Base-by-base conservation (phyloP, 805 yeast genomes). In the Metschnikowia sp. region DNA sequence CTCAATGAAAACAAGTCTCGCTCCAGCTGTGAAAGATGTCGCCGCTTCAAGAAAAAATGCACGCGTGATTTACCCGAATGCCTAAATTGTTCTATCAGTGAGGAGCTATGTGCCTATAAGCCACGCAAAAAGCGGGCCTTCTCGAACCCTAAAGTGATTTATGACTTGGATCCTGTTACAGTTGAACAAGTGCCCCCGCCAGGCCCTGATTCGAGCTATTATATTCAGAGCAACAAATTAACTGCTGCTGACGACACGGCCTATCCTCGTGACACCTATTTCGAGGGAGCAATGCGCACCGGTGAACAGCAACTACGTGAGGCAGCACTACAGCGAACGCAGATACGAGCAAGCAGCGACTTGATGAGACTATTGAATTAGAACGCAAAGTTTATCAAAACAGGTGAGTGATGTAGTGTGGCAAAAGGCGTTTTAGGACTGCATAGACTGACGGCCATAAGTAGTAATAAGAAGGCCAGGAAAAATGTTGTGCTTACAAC, bases 31-130 rank as follows among this genome's bases (percentile, higher is more conserved):
- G 45, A 59, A 18, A 55, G 70, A n/a, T 66, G 70, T 46, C 62
- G 68, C 10, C 58, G 61, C 39, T 61, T 55, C 45, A 65, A 65
- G 43, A 62, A 63, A 48, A 65, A 59, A 44, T 66, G 70, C 50
- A 57, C 68, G 7, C 52, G 70, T 19, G 55, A 51, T 13, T 50
- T 64, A 4, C 70, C 70, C 3, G 70, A 66, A 44, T 66, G 70
- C 45, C 42, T 55, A 26, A 63, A 62, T 45, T 66, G 70, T 42
- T 47, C 48, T 12, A 54, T 59, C 9, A 63, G 69, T 10, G 69
- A 65, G 18, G 67, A 64, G 35, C 44, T 64, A 28, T 66, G 70
- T 44, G 49, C 53, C 11, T 66, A 66, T 43, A 38, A 51, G 18
- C 61, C 63, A 4, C 46, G 64, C 48, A 53, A 63, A 51, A 48